A percentile compares a stretch with the other conserved stretches of the same genome.
Conservation (phyloP, 306 rosid species). For the Dalbergia cultrata region DNA sequence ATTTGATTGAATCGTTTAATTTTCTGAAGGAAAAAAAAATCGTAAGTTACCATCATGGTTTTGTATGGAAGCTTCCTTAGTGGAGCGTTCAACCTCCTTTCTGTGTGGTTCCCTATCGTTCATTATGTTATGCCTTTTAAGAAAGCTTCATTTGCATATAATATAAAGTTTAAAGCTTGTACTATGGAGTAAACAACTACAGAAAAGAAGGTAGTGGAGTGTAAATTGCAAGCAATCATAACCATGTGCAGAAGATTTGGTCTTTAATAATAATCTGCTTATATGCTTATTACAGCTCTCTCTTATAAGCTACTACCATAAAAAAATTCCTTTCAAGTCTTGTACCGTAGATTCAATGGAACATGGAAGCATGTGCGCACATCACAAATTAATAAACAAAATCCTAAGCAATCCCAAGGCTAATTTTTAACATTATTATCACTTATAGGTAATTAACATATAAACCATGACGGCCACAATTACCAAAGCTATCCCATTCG, state of each 20-base stretch:
- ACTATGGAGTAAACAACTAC: constrained; percentile 33
- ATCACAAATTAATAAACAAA: constrained; percentile 41
- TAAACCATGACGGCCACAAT: constrained; percentile 21
- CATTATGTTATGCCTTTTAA: constrained; percentile 38
- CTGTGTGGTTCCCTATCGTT: not conserved
- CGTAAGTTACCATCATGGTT: not conserved
- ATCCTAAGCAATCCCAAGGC: constrained; percentile 48
- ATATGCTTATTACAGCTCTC: constrained; percentile 38
- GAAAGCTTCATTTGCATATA: constrained; percentile 50
- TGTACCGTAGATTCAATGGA: constrained; percentile 52
- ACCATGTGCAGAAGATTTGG: constrained; percentile 67
- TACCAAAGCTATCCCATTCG: constrained; percentile 34
- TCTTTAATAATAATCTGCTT: constrained; percentile 40
- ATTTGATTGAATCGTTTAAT: constrained; percentile 15
- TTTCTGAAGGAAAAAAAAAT: not conserved
- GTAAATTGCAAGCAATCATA: constrained; percentile 73
- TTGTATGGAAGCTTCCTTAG: constrained; percentile 53
- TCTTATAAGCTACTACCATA: constrained; percentile 38
- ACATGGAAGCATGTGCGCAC: constrained; percentile 71
- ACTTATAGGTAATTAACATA: constrained; percentile 32
- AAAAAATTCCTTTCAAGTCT: constrained; percentile 45
- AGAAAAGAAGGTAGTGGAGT: constrained; percentile 54
- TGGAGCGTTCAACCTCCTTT: constrained; percentile 49
- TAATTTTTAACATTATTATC: constrained; percentile 32
- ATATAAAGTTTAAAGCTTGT: constrained; percentile 46